Conservation (phyloP, 1,139 yeast species). For the Kodamaea suecica region DNA sequence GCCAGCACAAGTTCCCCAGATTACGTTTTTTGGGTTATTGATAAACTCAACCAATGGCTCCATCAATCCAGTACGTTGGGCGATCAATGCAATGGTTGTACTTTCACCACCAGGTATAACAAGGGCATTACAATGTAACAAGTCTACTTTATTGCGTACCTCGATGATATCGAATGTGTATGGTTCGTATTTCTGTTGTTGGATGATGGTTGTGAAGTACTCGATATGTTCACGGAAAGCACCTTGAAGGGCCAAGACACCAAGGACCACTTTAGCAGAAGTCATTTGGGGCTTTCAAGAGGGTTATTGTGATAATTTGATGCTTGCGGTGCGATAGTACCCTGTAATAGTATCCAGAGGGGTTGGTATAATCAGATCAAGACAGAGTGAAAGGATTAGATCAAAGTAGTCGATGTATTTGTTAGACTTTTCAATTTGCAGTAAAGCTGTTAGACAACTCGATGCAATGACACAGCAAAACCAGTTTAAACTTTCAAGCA, state of each 20-base stretch:
- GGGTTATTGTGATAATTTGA: no score
- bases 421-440: no score
- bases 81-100: constrained; percentile 70
- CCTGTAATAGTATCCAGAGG: no score
- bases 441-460: no score
- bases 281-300: no score
- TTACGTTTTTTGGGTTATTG: constrained; percentile 45
- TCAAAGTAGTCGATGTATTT: no score
- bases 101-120: constrained; percentile 85
- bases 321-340: no score
- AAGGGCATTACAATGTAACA: constrained; percentile 53
- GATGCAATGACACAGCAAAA: no score
- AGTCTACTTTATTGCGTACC: constrained; percentile 53
- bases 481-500: no score
- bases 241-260: constrained; percentile 79
- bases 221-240: constrained; percentile 73
- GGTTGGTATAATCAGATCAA: no score
- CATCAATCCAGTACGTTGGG: constrained; percentile 60
- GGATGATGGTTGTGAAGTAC: constrained; percentile 43
- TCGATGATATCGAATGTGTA: constrained; percentile 35
- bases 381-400: no score
- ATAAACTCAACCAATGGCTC: constrained; percentile 55
- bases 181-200: constrained; percentile 16
- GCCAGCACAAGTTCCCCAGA: constrained; percentile 92
- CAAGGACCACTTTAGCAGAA: constrained; percentile 35